Percentiles rank a stretch among this genome's conserved stretches.
phyloP scores from a whole-genome alignment of 306 rosid genomes.

The Cicer yamashitae region DNA sequence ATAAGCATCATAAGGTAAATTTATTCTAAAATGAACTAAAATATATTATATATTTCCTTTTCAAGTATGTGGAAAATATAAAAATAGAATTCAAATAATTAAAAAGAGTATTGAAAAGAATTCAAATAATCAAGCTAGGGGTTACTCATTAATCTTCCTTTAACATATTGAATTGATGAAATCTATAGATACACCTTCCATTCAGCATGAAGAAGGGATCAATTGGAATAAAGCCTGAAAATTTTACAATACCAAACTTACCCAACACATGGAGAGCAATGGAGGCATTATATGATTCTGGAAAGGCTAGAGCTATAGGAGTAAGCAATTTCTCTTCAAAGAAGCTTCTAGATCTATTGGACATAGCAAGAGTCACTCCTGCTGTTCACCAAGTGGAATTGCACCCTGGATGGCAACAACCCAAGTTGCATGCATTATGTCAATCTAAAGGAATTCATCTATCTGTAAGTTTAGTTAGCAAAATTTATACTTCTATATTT shows the following conservation, averaged over 20 bases:
- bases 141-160: no score
- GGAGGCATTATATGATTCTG: constrained; percentile 71
- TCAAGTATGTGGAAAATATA: no score
- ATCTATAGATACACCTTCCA: no score
- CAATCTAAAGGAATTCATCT: constrained; percentile 74
- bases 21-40: no score
- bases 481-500: no score
- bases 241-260: constrained; percentile 52
- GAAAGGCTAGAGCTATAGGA: constrained; percentile 74
- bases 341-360: constrained; percentile 64
- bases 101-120: no score
- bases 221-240: constrained; percentile 53
- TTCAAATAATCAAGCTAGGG: no score
- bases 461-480: constrained; percentile 53
- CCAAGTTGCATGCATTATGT: constrained; percentile 57
- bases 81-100: no score
- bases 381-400: constrained; percentile 81
- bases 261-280: constrained; percentile 76
- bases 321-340: constrained; percentile 75
- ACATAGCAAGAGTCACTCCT: constrained; percentile 64
- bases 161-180: no score
- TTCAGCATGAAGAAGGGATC: constrained; percentile 57
- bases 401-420: constrained; percentile 75
- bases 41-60: no score
- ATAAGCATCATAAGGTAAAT: no score